Percentiles rank a stretch among this genome's conserved stretches.
Conservation (phyloP, 352 stramenopile species). For the Phytopythium kandeliae region DNA sequence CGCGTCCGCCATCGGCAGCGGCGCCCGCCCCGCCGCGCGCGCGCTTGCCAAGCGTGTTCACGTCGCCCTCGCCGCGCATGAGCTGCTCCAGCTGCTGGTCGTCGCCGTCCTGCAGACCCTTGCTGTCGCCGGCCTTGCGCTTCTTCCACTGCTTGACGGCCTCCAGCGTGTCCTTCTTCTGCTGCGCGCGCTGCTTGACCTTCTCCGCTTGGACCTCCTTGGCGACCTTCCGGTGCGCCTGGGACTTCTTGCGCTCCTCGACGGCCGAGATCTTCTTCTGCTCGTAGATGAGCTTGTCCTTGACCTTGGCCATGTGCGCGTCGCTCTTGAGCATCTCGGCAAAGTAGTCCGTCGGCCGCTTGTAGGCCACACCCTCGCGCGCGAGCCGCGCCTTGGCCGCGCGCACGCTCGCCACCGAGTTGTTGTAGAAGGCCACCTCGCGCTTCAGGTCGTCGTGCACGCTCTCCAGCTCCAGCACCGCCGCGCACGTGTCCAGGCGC, state of each 20-base stretch:
- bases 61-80: slow-evolving; percentile 49
- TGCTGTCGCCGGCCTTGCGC: slow-evolving; percentile 64
- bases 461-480: slow-evolving; percentile 57
- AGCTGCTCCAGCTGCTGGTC: slow-evolving; percentile 63
- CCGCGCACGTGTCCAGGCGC: slow-evolving; percentile 67
- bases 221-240: slow-evolving; percentile 94
- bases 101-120: slow-evolving; percentile 48
- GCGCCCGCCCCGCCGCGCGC: slow-evolving; percentile 19
- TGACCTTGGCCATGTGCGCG: slow-evolving; percentile 93
- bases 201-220: slow-evolving; percentile 89
- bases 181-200: slow-evolving; percentile 69
- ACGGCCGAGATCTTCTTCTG: slow-evolving; percentile 99
- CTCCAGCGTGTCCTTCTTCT: slow-evolving; percentile 88
- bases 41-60: slow-evolving; percentile 32
- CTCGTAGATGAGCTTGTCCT: slow-evolving; percentile 99
- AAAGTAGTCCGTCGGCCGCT: slow-evolving; percentile 96
- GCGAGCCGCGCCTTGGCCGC: slow-evolving; percentile 67
- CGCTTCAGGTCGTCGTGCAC: slow-evolving; percentile 87
- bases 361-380: slow-evolving; percentile 84
- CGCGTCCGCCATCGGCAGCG: slow-evolving; percentile 11
- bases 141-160: slow-evolving; percentile 89
- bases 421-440: slow-evolving; percentile 97
- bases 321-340: slow-evolving; percentile 99
- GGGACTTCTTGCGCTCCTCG: slow-evolving; percentile 95
- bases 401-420: slow-evolving; percentile 66